A percentile compares a stretch with the other conserved stretches of the same genome.
phyloP scores from a whole-genome alignment of 1,284 basidiomycete species.

The Taiwanofungus camphoratus region DNA sequence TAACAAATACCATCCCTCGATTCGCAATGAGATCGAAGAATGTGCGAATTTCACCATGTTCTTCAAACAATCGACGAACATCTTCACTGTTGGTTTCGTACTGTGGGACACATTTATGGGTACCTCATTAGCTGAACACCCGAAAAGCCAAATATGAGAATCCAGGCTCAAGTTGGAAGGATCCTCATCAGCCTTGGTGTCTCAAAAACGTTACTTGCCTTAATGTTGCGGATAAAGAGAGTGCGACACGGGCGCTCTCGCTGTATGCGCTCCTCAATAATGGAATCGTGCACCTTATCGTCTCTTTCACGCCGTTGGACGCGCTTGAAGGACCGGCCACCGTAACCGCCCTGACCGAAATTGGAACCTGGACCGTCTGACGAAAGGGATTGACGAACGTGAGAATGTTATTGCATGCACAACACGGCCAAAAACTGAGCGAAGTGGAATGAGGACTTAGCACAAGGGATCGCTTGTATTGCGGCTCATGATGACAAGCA shows the following conservation, averaged over 20 bases:
- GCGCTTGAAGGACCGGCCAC: slow-evolving; percentile 43
- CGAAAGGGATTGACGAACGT: slow-evolving; percentile 42
- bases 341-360: slow-evolving; percentile 49
- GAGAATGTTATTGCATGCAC: slow-evolving; percentile 40
- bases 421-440: slow-evolving; percentile 19
- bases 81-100: slow-evolving; percentile 86
- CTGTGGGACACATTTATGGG: slow-evolving; percentile 37
- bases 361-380: slow-evolving; percentile 53
- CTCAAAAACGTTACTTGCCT: slow-evolving; percentile 57
- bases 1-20: slow-evolving; percentile 96
- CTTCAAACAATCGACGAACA: slow-evolving; percentile 82
- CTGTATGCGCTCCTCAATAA: slow-evolving; percentile 86
- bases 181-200: slow-evolving; percentile 2
- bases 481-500: neutral
- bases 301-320: slow-evolving; percentile 61
- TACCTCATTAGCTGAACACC: slow-evolving; percentile 1
- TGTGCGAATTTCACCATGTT: slow-evolving; percentile 92
- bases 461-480: neutral
- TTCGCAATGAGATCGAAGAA: slow-evolving; percentile 94
- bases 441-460: slow-evolving; percentile 1
- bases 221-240: slow-evolving; percentile 94
- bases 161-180: slow-evolving; percentile 1
- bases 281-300: slow-evolving; percentile 78
- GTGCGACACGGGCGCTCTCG: slow-evolving; percentile 92
- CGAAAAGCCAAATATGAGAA: neutral